Conservation (phyloP, 306 rosid genomes). For the Cucurbita argyrosperma region DNA sequence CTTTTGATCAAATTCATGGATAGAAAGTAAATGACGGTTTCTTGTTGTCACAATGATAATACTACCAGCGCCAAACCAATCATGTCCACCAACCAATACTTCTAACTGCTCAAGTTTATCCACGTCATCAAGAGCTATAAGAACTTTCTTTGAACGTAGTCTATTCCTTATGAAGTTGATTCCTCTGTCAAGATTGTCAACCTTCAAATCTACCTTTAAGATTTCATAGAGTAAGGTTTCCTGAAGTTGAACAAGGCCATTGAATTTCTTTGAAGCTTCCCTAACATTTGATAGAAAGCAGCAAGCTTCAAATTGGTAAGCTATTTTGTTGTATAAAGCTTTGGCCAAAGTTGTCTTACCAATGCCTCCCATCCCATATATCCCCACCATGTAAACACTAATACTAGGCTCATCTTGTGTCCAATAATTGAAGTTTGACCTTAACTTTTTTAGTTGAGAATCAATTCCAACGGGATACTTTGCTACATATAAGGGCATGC, state of each 20-base stretch:
- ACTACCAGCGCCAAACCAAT: conserved; percentile 12
- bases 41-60: conserved; percentile 14
- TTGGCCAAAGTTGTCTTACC: not conserved
- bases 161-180: not conserved
- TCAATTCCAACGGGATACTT: no score
- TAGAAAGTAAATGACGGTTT: not conserved
- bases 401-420: not conserved
- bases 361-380: conserved; percentile 6
- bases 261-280: no score
- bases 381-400: not conserved
- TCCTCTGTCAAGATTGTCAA: not conserved
- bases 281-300: no score
- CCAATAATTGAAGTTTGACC: not conserved
- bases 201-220: not conserved
- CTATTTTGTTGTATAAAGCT: no score
- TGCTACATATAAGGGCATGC: not conserved
- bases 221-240: no score
- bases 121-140: conserved; percentile 6
- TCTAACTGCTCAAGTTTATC: not conserved
- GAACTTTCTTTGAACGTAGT: not conserved
- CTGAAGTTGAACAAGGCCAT: no score
- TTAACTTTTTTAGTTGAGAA: not conserved
- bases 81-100: not conserved
- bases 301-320: no score
- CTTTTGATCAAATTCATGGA: not conserved